Base-by-base conservation (phyloP, 768 basidiomycete genomes). In the Trametes punicea region DNA sequence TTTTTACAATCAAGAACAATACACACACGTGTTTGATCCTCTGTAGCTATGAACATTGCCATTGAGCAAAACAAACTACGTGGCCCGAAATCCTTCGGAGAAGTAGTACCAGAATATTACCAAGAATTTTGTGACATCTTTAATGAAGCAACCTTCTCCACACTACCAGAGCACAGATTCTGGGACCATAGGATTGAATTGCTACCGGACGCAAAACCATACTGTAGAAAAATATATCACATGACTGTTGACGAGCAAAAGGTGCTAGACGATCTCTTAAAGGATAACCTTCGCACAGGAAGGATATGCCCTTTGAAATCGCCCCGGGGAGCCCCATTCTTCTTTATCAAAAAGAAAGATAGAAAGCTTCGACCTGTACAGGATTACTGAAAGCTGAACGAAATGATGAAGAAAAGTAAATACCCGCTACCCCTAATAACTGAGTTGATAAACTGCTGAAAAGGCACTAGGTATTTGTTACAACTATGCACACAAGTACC, bases 131-230 rank as follows among this genome's bases (percentile, higher is more conserved):
- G 48, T 56, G 49, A 63, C 53, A 26, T 65, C 70, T 4, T 74
- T 71, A 46, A 55, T 51, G 10, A 60, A 65, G 11, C 27, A 29
- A 16, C 39, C 60, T 18, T 64, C 67, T 4, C 57, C 67, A 16
- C 63, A 64, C 67, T 77, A 1, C 71, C 74, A 3, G 59, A 55
- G 5, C 66, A 68, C 48, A 51, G 63, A 2, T 53, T 60, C 0
- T 75, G 68, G 63, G 75, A 77, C 47, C 68, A 70, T 26, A 60
- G 61, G 3, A 76, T 76, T 36, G 60, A 73, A 16, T 59, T 74
- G 1, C 62, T 62, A 8, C 57, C 62, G 0, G 69, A 61, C n/a
- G 52, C 56, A 2, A 58, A 62, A 16, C 67, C 70, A 0, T 26
- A 41, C 11, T 41, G 55, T 3, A 48, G 63, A 2, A 62, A 60